Conservation (phyloP, 306 rosid species). For the Astragalus glycyphyllos region DNA sequence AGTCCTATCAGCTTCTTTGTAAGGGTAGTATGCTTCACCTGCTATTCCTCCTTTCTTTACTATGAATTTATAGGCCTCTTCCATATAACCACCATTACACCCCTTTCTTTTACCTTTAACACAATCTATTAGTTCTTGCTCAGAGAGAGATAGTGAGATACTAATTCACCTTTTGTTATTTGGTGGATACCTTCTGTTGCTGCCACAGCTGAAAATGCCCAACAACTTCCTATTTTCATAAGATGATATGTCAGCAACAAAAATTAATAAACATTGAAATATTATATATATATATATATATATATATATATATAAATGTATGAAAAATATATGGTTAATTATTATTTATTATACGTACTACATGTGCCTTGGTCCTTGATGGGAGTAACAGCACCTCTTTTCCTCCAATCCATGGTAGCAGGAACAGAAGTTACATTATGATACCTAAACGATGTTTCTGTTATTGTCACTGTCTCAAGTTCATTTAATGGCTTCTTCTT, state of each 20-base stretch:
- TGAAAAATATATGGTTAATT: too few relatives aligned
- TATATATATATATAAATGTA: too few relatives aligned
- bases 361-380: slow-evolving; percentile 42
- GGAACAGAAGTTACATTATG: slow-evolving; percentile 37
- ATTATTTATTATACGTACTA: slow-evolving; percentile 3
- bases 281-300: too few relatives aligned
- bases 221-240: slow-evolving; percentile 35
- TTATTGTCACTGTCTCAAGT: neutral
- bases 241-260: too few relatives aligned
- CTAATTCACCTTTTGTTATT: slow-evolving; percentile 11
- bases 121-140: slow-evolving; percentile 43
- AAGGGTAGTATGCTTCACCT: slow-evolving; percentile 32
- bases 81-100: slow-evolving; percentile 28
- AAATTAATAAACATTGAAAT: too few relatives aligned
- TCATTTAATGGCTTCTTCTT: neutral
- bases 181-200: slow-evolving; percentile 33
- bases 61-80: slow-evolving; percentile 34
- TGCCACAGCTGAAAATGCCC: slow-evolving; percentile 41
- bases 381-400: slow-evolving; percentile 49
- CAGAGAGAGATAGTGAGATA: slow-evolving; percentile 43
- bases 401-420: slow-evolving; percentile 43
- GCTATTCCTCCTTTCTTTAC: slow-evolving; percentile 32
- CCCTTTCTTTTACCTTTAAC: slow-evolving; percentile 17
- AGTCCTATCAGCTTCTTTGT: neutral
- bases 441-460: slow-evolving; percentile 26